Evolutionary conservation across 1,139 yeast species (phyloP).

Genomic region (Pichia inconspicua): DNA sequence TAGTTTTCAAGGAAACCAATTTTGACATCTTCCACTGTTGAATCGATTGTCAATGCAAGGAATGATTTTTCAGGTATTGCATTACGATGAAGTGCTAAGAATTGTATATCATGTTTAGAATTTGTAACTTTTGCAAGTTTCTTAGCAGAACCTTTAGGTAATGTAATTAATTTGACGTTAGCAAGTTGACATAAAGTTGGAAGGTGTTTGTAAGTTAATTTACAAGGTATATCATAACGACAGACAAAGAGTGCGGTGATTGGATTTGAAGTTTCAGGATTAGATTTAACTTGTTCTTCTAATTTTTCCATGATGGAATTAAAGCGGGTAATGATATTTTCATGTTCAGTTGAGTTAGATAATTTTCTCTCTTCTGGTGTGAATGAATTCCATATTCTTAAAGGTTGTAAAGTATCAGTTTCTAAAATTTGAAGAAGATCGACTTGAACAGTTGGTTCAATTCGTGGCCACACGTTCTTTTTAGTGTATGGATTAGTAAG

Average conservation of each 20-base stretch:
- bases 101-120: conserved; percentile 13
- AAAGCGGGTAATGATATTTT: conserved; percentile 40
- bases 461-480: conserved; percentile 43
- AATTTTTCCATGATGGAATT: conserved; percentile 44
- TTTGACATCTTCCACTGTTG: conserved; percentile 32
- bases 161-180: conserved; percentile 45
- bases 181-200: conserved; percentile 47
- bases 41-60: conserved; percentile 29
- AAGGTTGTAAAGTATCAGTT: conserved; percentile 30
- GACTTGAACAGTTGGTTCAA: conserved; percentile 33
- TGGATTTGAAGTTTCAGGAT: conserved; percentile 12
- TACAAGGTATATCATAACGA: conserved; percentile 44
- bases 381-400: conserved; percentile 32
- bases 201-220: conserved; percentile 41
- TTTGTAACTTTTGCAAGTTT: conserved; percentile 32
- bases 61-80: conserved; percentile 14
- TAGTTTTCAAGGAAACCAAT: conserved; percentile 38
- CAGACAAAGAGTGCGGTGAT: conserved; percentile 46
- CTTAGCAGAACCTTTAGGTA: conserved; percentile 42
- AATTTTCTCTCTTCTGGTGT: conserved; percentile 14
- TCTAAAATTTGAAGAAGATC: conserved; percentile 37
- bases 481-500: conserved; percentile 53
- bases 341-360: conserved; percentile 22
- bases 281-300: conserved; percentile 39
- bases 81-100: conserved; percentile 22